phyloP scores from a whole-genome alignment of 2,329 filamentous ascomycete genomes.

The Cadophora luteo-olivacea region DNA sequence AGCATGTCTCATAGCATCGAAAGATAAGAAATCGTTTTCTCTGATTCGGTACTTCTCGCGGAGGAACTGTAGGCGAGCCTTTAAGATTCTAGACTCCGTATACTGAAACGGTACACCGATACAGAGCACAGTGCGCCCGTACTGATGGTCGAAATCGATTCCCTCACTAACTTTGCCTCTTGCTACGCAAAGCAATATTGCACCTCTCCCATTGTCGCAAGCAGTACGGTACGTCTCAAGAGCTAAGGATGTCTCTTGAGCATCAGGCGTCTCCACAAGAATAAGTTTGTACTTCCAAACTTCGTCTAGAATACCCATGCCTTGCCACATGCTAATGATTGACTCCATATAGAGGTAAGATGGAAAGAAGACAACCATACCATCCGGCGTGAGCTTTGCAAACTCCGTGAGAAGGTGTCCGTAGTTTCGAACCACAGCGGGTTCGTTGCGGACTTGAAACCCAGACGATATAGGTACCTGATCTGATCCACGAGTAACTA shows the following conservation, averaged over 20 bases:
- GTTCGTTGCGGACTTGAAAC: constrained; percentile 95
- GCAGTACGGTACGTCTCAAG: constrained; percentile 97
- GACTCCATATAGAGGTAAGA: constrained; percentile 99
- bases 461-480: constrained; percentile 92
- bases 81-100: constrained; percentile 95
- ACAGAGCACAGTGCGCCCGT: constrained; percentile 92
- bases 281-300: constrained; percentile 99
- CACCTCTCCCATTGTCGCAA: constrained; percentile 95
- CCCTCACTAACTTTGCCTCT: constrained; percentile 97
- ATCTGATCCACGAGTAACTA: constrained; percentile 93
- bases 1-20: constrained; percentile 99
- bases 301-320: constrained; percentile 95
- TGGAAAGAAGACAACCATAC: constrained; percentile 98
- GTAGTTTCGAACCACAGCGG: constrained; percentile 96
- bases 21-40: constrained; percentile 97
- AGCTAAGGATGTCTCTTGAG: constrained; percentile 93
- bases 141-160: constrained; percentile 99
- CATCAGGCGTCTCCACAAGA: constrained; percentile 95
- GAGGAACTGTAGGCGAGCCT: constrained; percentile 94
- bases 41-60: constrained; percentile 95
- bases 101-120: constrained; percentile 99
- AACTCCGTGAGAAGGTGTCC: constrained; percentile 94
- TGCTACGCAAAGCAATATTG: constrained; percentile 91
- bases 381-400: constrained; percentile 93
- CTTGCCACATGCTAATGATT: constrained; percentile 99